Evolutionary conservation across 768 basidiomycete genomes (phyloP).

Genomic region (Mrakia hoshinonis): DNA sequence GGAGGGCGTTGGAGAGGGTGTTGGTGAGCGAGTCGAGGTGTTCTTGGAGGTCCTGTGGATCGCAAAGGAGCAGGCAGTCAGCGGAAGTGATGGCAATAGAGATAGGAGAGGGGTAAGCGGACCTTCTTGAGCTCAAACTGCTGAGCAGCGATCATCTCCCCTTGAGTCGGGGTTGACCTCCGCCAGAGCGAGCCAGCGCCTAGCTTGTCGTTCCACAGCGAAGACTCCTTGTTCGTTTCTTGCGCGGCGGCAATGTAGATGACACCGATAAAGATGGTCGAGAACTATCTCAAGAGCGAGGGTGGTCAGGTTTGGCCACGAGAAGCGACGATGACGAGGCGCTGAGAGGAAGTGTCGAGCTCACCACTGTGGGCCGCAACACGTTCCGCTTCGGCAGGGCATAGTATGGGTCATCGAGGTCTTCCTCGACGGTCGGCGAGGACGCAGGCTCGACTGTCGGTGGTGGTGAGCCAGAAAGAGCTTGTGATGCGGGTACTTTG

Average conservation of each 20-base stretch:
- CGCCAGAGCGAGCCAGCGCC: constrained; percentile 22
- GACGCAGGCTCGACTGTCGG: not conserved
- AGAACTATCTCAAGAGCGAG: not conserved
- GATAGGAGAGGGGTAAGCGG: not conserved
- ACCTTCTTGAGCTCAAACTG: constrained; percentile 24
- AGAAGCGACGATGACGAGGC: not conserved
- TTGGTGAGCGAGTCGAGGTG: not conserved
- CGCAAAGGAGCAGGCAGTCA: no score
- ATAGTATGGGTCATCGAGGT: not conserved
- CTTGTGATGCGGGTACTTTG: not conserved
- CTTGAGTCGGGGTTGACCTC: constrained; percentile 7
- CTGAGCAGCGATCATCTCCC: constrained; percentile 24
- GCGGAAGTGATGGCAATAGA: not conserved
- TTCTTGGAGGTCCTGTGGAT: constrained; percentile 18
- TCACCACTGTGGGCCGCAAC: constrained; percentile 7
- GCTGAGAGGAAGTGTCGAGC: not conserved
- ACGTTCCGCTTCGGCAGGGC: constrained; percentile 6
- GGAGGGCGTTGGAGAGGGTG: constrained; percentile 5
- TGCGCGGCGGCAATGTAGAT: constrained; percentile 5
- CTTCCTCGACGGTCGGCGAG: not conserved
- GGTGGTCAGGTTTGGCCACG: not conserved
- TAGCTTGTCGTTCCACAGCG: constrained; percentile 20
- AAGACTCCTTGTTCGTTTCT: constrained; percentile 12
- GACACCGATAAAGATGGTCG: not conserved
- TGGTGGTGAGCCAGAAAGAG: not conserved